These are phyloP conservation scores for Salix purpurea DNA, from an alignment of 345 rosid species.

Conservation along the genomic window DNA sequence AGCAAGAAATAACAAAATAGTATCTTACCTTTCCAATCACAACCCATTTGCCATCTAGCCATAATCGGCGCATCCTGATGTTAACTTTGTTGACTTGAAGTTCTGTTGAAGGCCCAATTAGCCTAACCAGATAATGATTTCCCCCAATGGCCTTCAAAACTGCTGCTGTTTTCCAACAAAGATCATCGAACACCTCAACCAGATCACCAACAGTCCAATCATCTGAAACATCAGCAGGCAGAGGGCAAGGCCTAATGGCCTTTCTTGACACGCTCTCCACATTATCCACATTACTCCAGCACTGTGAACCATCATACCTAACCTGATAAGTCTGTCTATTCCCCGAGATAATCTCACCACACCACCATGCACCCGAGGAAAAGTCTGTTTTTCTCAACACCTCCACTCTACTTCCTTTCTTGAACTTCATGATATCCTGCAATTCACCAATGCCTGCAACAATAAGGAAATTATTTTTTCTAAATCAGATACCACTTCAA, in stretches of 20 bases:
- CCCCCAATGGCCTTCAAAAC: conserved; percentile 5
- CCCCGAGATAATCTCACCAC: conserved; percentile 12
- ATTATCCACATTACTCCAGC: not conserved
- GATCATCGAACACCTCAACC: conserved; percentile 12
- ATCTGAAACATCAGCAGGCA: not conserved
- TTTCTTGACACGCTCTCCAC: conserved; percentile 9
- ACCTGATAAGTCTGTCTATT: conserved; percentile 12
- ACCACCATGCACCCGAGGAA: conserved; percentile 7
- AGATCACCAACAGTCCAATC: conserved; percentile 19
- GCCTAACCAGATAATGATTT: conserved; percentile 5
- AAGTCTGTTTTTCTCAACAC: conserved; percentile 1
- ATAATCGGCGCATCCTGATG: conserved; percentile 11
- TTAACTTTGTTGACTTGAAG: not conserved
- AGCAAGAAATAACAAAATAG: not conserved
- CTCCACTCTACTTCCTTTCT: conserved; percentile 21
- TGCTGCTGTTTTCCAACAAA: conserved; percentile 11
- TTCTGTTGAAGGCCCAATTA: conserved; percentile 9
- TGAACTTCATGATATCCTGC: conserved; percentile 9
- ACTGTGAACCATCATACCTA: not conserved
- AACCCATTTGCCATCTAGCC: conserved; percentile 16
- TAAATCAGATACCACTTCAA: not conserved
- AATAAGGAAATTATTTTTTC: not conserved
- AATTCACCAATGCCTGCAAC: not conserved
- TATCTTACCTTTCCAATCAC: conserved; percentile 14
- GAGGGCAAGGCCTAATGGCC: conserved; percentile 13